Base-by-base conservation (phyloP, 371 early-diverging fungal species). In the Lichtheimia ramosa region DNA sequence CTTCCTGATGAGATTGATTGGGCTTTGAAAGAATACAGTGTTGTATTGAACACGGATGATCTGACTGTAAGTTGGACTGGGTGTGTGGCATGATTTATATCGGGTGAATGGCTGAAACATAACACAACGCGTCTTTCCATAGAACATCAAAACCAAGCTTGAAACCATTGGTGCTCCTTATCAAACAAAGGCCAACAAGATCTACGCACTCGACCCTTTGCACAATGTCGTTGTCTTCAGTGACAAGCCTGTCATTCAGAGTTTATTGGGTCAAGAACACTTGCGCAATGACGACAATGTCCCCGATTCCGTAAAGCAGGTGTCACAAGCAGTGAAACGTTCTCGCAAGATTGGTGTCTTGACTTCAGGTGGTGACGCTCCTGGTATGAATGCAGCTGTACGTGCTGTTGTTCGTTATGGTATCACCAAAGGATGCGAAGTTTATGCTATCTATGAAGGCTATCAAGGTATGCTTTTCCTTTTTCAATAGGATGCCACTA, bases 341-440 rank as follows among this genome's bases (percentile, higher is more conserved):
- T 62, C 64, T n/a, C 75, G 79, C 54, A 83, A 83, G 46, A 90
- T 98, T 68, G 99, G 90, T 43, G 85, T 99, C 18, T 68, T 99
- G 53, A 99, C 99, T 16, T 93, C 94, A 54, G 99, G 99, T 43
- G 99, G 99, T 49, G 99, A 99, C 81, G 89, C 96, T 5, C 96
- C 94, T 13, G 99, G 99, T 49, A 99, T 99, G 99, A 99, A 99
- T 69, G 91, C 97, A 20, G 93, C 93, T 27, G 97, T 99, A 18
- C 87, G 99, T 39, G 89, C 95, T 13, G 90, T 96, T 34, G 94
- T 97, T n/a, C 87, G 99, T 48, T 90, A 94, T 54, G 91, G 96
- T 34, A 86, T 96, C 58, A 80, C 88, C 42, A 83, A 87, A 18
- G 92, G 89, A 2, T 94, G 95, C 68, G 82, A 90, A 48, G 93